Evolutionary conservation across 805 yeast genomes (phyloP), one percentile per base, ranked within the genome.

Genomic region (Yamadazyma ubonensis): DNA sequence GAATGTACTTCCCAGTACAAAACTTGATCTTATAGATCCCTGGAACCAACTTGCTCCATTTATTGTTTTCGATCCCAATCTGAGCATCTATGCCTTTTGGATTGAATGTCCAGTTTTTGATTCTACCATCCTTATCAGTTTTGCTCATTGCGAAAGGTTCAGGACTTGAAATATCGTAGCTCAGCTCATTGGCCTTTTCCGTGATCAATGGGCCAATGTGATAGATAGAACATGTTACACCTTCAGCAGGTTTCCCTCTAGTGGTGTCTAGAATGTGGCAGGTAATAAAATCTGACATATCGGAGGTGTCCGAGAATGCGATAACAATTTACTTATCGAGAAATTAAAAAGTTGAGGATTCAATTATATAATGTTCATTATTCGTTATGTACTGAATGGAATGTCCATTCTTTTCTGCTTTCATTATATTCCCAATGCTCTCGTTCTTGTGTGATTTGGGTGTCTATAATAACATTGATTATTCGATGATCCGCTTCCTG

Each of bases 261-360:
- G 85, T 81, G 5, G 96, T 89, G 54, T 90, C 96, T 16, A 90
- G 70, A 7, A 90, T 77, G 59, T 90, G 98, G 65, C 97, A 90
- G 2, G 96, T 89, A 28, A 89, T 77, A 31, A 91, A 91, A 22
- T 60, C 64, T 23, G 63, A 52, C 62, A 59, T 39, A 33, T 33
- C 38, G 39, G 37, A 30, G 18, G 23, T 14, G 14, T 20, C 41
- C 41, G 41, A 38, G 28, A 17, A 18, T 26, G 32, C 32, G 38
- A 35, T 19, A 35, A 27, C n/a, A n/a, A n/a, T n/a, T n/a, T n/a
- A n/a, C n/a, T n/a, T n/a, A n/a, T n/a, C n/a, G n/a, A n/a, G n/a
- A n/a, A n/a, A n/a, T n/a, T n/a, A n/a, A n/a, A n/a, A n/a, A n/a
- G n/a, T n/a, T n/a, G n/a, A n/a, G 25, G 18, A 19, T 33, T 32